phyloP scores from a whole-genome alignment of 1,284 basidiomycete genomes.

The Agroathelia rolfsii region DNA sequence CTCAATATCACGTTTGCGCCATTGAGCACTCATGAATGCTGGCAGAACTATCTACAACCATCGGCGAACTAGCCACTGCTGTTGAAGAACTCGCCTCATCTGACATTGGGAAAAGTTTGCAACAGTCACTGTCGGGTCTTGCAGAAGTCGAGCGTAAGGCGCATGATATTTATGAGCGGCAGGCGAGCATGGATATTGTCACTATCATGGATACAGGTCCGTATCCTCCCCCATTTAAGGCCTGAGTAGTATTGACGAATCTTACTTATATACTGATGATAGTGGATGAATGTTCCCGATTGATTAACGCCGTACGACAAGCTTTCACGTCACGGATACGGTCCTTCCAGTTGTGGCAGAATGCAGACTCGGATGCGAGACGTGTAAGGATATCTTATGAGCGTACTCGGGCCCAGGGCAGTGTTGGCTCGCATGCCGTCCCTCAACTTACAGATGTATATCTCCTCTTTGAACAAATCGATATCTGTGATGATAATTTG shows the following conservation, averaged over 20 bases:
- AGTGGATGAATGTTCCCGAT: conserved; percentile 87
- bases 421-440: conserved; percentile 54
- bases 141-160: conserved; percentile 66
- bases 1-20: conserved; percentile 3
- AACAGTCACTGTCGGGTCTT: conserved; percentile 55
- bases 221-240: conserved; percentile 10
- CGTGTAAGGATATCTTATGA: conserved; percentile 73
- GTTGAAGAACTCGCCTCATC: no score
- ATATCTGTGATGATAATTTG: no score
- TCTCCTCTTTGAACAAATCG: conserved; percentile 6
- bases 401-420: conserved; percentile 66
- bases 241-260: no score
- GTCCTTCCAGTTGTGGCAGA: conserved; percentile 74
- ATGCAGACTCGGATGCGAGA: conserved; percentile 65
- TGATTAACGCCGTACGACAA: conserved; percentile 83
- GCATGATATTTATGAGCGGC: conserved; percentile 60
- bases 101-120: conserved; percentile 68
- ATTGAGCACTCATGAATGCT: conserved; percentile 1
- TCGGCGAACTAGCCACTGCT: conserved; percentile 62
- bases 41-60: no score
- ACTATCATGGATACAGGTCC: conserved; percentile 69
- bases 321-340: conserved; percentile 84
- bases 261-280: conserved; percentile 1
- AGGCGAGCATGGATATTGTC: conserved; percentile 71
- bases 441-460: conserved; percentile 72